phyloP scores from a whole-genome alignment of 192 early-diverging fungal species.

The Ambispora gerdemannii region DNA sequence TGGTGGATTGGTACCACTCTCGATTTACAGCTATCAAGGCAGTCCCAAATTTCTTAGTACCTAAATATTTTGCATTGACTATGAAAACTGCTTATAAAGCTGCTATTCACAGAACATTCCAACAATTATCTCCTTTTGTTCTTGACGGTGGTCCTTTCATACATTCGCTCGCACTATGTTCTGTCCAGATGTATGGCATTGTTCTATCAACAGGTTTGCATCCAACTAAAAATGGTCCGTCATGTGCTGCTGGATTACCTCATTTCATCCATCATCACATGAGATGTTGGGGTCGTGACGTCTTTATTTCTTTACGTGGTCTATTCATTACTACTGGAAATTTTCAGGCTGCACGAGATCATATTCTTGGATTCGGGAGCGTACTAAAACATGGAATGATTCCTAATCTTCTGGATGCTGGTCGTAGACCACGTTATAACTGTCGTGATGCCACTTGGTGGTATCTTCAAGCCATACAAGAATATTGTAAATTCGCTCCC shows the following conservation, averaged over 20 bases:
- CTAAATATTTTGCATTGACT: constrained; percentile 91
- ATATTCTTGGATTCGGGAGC: constrained; percentile 89
- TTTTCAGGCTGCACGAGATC: constrained; percentile 74
- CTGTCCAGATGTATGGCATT: constrained; percentile 79
- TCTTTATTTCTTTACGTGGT: constrained; percentile 89
- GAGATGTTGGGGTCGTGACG: constrained; percentile 98
- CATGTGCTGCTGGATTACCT: constrained; percentile 91
- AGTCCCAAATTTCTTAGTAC: constrained; percentile 79
- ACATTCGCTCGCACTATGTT: constrained; percentile 69
- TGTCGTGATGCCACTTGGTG: constrained; percentile 96
- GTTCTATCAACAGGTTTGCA: constrained; percentile 82
- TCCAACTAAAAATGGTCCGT: constrained; percentile 53
- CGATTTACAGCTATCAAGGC: constrained; percentile 69
- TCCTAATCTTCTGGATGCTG: constrained; percentile 91
- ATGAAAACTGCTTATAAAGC: constrained; percentile 76
- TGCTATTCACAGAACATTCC: constrained; percentile 59
- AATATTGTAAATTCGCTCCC: constrained; percentile 72
- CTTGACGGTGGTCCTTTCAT: constrained; percentile 63
- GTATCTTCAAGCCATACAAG: constrained; percentile 87
- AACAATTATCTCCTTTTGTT: constrained; percentile 55
- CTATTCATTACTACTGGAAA: constrained; percentile 80
- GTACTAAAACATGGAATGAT: constrained; percentile 93
- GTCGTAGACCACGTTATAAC: constrained; percentile 85
- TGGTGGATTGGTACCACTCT: constrained; percentile 75
- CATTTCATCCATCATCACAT: constrained; percentile 91